phyloP scores from a whole-genome alignment of 2,329 filamentous ascomycete species.

The Fusarium anguioides region DNA sequence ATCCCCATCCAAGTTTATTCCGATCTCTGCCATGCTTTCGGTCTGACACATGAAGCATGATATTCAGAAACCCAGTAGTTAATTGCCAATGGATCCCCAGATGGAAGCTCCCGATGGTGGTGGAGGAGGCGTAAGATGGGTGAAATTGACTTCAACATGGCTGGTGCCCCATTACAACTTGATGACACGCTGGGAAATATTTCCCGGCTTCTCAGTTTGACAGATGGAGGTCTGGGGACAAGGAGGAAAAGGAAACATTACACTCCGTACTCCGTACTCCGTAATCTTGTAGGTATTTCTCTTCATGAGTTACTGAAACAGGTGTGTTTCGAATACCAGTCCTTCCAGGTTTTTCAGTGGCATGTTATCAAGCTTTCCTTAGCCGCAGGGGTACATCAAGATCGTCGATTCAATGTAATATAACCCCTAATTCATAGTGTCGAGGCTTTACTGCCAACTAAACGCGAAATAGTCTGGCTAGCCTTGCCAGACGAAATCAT shows the following conservation, averaged over 20 bases:
- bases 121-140: slow-evolving; percentile 19
- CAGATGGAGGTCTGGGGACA: neutral
- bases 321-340: slow-evolving; percentile 2
- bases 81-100: slow-evolving; percentile 4
- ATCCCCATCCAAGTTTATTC: slow-evolving; percentile 4
- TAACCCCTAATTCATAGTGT: slow-evolving; percentile 29
- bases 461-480: slow-evolving; percentile 24
- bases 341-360: neutral
- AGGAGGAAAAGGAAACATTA: neutral
- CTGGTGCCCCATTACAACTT: neutral
- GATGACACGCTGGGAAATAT: neutral
- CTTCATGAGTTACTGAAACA: slow-evolving; percentile 1
- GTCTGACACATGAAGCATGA: slow-evolving; percentile 12
- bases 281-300: too few species aligned
- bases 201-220: neutral
- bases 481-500: slow-evolving; percentile 32
- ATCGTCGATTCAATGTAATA: slow-evolving; percentile 30
- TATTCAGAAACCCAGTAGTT: neutral
- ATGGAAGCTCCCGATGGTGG: slow-evolving; percentile 22
- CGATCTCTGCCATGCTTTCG: slow-evolving; percentile 14
- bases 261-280: too few species aligned
- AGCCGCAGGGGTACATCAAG: neutral
- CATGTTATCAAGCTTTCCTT: slow-evolving; percentile 8
- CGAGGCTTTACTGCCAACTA: slow-evolving; percentile 33
- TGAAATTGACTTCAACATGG: neutral